A percentile compares a stretch with the other conserved stretches of the same genome.
These are phyloP conservation scores for Bipolaris cookei DNA, from an alignment of 2,329 filamentous ascomycete genomes.

Conservation along the genomic window DNA sequence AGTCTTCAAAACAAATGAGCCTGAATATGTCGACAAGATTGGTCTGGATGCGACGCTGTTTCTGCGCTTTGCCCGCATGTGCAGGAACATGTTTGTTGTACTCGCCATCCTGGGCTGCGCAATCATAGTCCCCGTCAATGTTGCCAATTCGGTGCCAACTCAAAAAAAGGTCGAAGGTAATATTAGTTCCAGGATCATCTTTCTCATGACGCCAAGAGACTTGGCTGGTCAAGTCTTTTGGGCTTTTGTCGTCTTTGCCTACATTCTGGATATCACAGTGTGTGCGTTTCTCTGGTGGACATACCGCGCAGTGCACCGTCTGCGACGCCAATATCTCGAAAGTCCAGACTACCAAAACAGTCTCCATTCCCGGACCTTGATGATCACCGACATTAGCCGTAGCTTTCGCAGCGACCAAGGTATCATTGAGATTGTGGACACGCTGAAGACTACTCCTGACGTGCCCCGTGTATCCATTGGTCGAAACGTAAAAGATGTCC, in stretches of 20 bases:
- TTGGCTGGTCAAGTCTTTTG: slow-evolving; percentile 60
- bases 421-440: slow-evolving; percentile 80
- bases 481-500: slow-evolving; percentile 89
- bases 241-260: slow-evolving; percentile 65
- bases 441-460: slow-evolving; percentile 77
- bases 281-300: slow-evolving; percentile 88
- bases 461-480: slow-evolving; percentile 83
- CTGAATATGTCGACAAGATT: slow-evolving; percentile 77
- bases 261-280: slow-evolving; percentile 75
- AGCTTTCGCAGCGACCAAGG: slow-evolving; percentile 83
- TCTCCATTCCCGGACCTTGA: slow-evolving; percentile 72
- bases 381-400: slow-evolving; percentile 82
- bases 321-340: slow-evolving; percentile 82
- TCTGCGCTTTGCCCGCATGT: slow-evolving; percentile 87
- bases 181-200: slow-evolving; percentile 18
- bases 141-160: slow-evolving; percentile 44
- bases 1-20: slow-evolving; percentile 77
- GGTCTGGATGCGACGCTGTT: slow-evolving; percentile 93
- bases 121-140: slow-evolving; percentile 82
- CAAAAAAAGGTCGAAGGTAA: slow-evolving; percentile 17
- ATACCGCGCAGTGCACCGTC: slow-evolving; percentile 72
- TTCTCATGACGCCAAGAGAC: slow-evolving; percentile 53
- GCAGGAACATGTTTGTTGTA: slow-evolving; percentile 82
- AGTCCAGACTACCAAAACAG: slow-evolving; percentile 87
- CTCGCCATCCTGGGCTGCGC: slow-evolving; percentile 75